Conservation (phyloP, 1,139 yeast species). For the Candida smagusa region DNA sequence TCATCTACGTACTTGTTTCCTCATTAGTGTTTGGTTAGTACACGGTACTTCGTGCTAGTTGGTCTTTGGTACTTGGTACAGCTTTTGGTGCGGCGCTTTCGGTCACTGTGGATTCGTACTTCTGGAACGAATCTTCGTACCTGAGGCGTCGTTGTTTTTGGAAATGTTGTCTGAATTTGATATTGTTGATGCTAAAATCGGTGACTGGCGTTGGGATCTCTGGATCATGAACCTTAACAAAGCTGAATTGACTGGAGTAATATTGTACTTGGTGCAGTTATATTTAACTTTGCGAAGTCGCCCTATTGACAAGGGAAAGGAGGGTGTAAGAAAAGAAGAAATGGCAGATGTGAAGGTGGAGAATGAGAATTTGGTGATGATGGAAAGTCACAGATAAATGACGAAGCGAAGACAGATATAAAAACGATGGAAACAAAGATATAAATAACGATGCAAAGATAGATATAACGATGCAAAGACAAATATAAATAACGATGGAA, state of each 20-base stretch:
- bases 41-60: constrained; percentile 30
- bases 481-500: too few relatives aligned
- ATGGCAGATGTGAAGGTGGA: too few relatives aligned
- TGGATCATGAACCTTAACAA: constrained; percentile 40
- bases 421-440: too few relatives aligned
- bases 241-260: constrained; percentile 64
- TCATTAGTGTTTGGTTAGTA: constrained; percentile 42
- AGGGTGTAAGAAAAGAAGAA: too few relatives aligned
- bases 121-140: constrained; percentile 65
- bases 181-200: constrained; percentile 66
- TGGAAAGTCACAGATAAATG: too few relatives aligned
- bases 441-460: too few relatives aligned
- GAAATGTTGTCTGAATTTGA: constrained; percentile 76
- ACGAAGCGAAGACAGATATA: too few relatives aligned
- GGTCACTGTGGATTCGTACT: constrained; percentile 62
- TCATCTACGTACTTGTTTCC: constrained; percentile 42
- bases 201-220: constrained; percentile 86
- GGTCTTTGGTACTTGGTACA: constrained; percentile 50
- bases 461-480: too few relatives aligned
- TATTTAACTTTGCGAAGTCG: constrained; percentile 37
- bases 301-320: constrained; percentile 21
- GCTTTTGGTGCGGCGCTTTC: constrained; percentile 51
- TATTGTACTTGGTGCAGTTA: constrained; percentile 47
- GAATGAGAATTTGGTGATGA: too few relatives aligned
- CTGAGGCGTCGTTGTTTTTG: constrained; percentile 74